Evolutionary conservation across 208 protist species (phyloP).

Genomic region (Acanthamoeba triangularis): DNA sequence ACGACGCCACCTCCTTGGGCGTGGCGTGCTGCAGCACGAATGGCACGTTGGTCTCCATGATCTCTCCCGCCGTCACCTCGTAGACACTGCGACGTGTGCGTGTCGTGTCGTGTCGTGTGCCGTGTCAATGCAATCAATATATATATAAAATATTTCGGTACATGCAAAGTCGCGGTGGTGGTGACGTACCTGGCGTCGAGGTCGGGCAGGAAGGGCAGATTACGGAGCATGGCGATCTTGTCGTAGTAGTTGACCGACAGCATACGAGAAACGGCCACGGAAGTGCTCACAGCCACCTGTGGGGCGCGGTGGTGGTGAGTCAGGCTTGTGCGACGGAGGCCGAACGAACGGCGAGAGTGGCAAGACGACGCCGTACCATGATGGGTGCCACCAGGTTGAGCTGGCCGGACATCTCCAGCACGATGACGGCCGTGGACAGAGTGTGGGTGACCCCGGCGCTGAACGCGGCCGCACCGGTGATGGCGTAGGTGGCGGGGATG

Average conservation of each 20-base stretch:
- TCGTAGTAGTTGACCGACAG: conserved; percentile 66
- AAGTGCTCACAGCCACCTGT: conserved; percentile 40
- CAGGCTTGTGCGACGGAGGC: background rate
- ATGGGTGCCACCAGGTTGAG: conserved; percentile 58
- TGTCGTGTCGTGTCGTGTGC: background rate
- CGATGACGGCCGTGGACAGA: conserved; percentile 75
- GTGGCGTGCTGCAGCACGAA: conserved; percentile 67
- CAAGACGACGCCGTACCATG: conserved; percentile 1
- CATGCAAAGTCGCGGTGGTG: no score
- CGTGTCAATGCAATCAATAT: background rate
- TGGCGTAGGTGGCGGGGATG: conserved; percentile 78
- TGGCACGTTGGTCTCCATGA: conserved; percentile 76
- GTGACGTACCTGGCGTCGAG: conserved; percentile 39
- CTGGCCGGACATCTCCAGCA: conserved; percentile 78
- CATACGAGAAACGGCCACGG: conserved; percentile 11
- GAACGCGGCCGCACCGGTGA: conserved; percentile 75
- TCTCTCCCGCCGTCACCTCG: conserved; percentile 65
- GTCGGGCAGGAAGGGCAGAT: conserved; percentile 77
- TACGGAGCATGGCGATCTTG: conserved; percentile 65
- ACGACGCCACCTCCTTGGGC: conserved; percentile 52
- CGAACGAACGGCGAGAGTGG: background rate
- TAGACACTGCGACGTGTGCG: conserved; percentile 5
- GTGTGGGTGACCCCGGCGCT: conserved; percentile 70
- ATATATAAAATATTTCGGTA: background rate
- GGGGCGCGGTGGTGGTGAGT: background rate